A percentile compares a stretch with the other conserved stretches of the same genome.
Conservation (phyloP, 139 green algal genomes). For the Volvox reticuliferus region DNA sequence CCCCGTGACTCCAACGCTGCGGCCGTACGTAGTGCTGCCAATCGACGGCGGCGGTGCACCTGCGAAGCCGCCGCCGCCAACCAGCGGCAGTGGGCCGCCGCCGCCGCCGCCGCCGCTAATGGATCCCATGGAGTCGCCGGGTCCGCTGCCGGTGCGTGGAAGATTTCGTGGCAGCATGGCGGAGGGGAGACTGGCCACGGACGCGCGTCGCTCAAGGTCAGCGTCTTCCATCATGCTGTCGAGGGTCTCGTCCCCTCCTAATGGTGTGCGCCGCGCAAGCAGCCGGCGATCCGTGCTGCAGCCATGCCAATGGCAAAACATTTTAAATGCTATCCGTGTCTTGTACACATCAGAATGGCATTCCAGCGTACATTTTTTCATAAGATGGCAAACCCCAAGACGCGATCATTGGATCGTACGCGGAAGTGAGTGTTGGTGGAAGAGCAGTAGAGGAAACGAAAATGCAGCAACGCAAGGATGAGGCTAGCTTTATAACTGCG, state of each 20-base stretch:
- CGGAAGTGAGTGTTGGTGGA: too few relatives aligned
- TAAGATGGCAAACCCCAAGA: too few relatives aligned
- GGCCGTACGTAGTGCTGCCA: background rate
- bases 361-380: too few relatives aligned
- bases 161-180: constrained; percentile 9
- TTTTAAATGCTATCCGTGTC: too few relatives aligned
- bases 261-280: constrained; percentile 1
- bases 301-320: too few relatives aligned
- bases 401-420: too few relatives aligned
- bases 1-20: background rate
- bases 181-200: constrained; percentile 17
- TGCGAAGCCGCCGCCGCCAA: background rate
- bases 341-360: too few relatives aligned
- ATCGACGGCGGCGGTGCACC: background rate
- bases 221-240: constrained; percentile 26
- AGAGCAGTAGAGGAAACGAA: background rate
- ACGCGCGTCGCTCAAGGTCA: constrained; percentile 16
- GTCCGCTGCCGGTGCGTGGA: background rate
- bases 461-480: background rate
- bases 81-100: background rate
- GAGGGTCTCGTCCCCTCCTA: constrained; percentile 27
- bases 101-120: background rate
- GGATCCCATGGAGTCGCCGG: background rate
- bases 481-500: background rate
- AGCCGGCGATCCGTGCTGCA: constrained; percentile 40